Conservation (phyloP, 192 early-diverging fungal species). For the Gonapodya prolifera region DNA sequence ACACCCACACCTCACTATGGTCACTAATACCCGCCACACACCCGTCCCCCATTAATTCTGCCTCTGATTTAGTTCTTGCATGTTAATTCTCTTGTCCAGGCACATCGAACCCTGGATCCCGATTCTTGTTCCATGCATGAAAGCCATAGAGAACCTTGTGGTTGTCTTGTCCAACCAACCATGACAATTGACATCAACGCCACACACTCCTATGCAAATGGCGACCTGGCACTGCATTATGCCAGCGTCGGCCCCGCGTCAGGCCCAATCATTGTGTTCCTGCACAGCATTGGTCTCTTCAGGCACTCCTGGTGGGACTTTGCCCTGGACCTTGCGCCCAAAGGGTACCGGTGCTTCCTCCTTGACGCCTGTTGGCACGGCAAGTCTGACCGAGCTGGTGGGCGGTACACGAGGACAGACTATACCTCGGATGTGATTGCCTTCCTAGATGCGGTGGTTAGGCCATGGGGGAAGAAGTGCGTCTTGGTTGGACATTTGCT, state of each 20-base stretch:
- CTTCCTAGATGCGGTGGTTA: background rate
- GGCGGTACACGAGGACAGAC: too few species aligned
- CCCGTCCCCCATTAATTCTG: too few species aligned
- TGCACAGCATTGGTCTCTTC: background rate
- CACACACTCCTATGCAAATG: background rate
- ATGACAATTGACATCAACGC: too few species aligned
- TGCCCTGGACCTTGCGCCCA: background rate
- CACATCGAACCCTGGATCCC: too few species aligned
- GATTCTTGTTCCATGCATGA: too few species aligned
- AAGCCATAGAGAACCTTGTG: too few species aligned
- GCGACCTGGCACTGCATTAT: background rate
- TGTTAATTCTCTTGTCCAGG: too few species aligned
- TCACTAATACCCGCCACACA: too few species aligned
- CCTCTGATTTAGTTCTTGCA: too few species aligned
- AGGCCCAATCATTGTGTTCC: background rate
- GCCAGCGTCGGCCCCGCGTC: background rate
- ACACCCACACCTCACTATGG: too few species aligned
- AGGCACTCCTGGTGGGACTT: background rate
- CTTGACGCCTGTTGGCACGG: background rate
- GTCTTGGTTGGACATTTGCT: constrained; percentile 1
- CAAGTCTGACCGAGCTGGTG: background rate
- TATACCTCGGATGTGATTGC: background rate
- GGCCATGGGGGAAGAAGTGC: background rate
- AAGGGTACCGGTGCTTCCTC: background rate
- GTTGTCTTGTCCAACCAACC: too few species aligned